Conservation (phyloP, 306 rosid genomes). For the Cucurbita maxima region DNA sequence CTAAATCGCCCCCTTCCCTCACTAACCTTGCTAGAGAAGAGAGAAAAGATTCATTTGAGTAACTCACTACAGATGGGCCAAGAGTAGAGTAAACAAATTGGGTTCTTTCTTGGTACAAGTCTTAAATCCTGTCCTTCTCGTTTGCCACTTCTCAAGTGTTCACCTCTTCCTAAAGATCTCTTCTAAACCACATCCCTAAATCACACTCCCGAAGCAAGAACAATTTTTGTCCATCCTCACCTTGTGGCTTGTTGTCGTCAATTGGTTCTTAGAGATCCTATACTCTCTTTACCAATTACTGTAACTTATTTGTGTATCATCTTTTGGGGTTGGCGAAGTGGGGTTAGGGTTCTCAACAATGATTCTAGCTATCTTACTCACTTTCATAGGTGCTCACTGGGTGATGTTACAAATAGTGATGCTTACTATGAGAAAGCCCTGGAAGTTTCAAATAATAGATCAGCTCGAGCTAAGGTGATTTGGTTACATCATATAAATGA, state of each 20-base stretch:
- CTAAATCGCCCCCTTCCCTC: too few species aligned
- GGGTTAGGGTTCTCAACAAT: neutral
- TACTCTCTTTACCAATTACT: neutral
- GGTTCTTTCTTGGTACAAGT: too few species aligned
- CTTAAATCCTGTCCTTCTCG: too few species aligned
- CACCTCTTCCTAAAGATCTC: too few species aligned
- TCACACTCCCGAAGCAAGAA: too few species aligned
- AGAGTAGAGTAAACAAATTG: too few species aligned
- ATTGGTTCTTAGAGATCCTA: neutral
- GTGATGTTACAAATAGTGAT: conserved; percentile 70
- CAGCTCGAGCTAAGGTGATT: conserved; percentile 85
- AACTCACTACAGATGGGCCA: too few species aligned
- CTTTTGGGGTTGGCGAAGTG: neutral
- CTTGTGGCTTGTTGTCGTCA: neutral
- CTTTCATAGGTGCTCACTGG: conserved; percentile 71
- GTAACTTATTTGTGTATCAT: neutral
- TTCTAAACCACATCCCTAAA: too few species aligned
- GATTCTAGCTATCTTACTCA: neutral
- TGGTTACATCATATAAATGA: conserved; percentile 7
- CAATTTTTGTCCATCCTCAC: too few species aligned
- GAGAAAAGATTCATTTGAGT: too few species aligned
- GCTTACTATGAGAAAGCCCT: conserved; percentile 75
- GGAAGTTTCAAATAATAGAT: conserved; percentile 74
- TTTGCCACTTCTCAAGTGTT: too few species aligned
- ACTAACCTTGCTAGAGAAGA: too few species aligned